A percentile compares a stretch with the other conserved stretches of the same genome.
phyloP scores from a whole-genome alignment of 768 basidiomycete species.

The Paxillus rubicundulus region DNA sequence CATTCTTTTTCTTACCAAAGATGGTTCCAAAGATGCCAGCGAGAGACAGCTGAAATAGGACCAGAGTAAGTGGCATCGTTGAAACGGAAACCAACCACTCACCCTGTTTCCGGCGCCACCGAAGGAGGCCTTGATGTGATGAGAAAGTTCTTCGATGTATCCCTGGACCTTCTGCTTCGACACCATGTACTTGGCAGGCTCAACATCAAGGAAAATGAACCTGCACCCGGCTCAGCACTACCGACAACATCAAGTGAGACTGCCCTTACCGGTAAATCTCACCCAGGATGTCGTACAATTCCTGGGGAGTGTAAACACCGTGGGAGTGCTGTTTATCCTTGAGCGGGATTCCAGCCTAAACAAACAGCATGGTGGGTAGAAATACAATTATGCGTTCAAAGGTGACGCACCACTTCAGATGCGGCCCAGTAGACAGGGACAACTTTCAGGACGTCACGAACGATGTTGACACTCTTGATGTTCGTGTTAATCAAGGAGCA shows the following conservation, averaged over 20 bases:
- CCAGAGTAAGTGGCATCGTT: neutral
- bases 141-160: conserved; percentile 52
- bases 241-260: neutral
- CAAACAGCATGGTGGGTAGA: conserved; percentile 2
- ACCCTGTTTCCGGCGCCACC: conserved; percentile 45
- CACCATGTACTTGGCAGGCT: conserved; percentile 55
- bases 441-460: conserved; percentile 61
- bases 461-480: conserved; percentile 58
- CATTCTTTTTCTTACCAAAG: conserved; percentile 44
- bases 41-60: conserved; percentile 27
- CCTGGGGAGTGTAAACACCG: conserved; percentile 61
- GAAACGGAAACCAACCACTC: conserved; percentile 6
- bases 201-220: conserved; percentile 74
- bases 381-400: neutral
- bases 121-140: conserved; percentile 54
- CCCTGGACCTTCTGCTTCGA: conserved; percentile 49
- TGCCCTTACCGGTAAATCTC: conserved; percentile 65
- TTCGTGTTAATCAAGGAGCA: conserved; percentile 57
- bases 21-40: conserved; percentile 46
- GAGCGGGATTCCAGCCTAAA: conserved; percentile 69
- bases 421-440: conserved; percentile 73
- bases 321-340: conserved; percentile 51
- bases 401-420: conserved; percentile 55
- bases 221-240: conserved; percentile 35
- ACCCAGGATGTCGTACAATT: conserved; percentile 61